Base-by-base conservation (phyloP, 768 basidiomycete genomes). In the Phanerochaete sordida region DNA sequence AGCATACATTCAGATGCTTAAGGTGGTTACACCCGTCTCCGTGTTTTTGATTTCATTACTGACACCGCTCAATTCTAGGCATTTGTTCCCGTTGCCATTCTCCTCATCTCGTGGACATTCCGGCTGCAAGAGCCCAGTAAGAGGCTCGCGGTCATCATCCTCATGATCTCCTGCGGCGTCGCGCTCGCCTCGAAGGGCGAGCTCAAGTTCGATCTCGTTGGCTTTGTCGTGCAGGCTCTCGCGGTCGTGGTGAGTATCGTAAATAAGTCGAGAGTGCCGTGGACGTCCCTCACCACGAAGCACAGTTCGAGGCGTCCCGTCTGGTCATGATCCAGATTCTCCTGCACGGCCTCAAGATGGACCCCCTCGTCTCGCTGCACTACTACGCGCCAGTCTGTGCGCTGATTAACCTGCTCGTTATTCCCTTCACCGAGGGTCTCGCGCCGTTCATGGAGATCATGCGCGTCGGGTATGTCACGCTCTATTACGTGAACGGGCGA, bases 361-460 rank as follows among this genome's bases (percentile, higher is more conserved):
- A 97, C 69, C 96, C 96, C 0, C 83, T 98, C 6, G 91, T 94
- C 23, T 97, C 95, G 6, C 75, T 98, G 54, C 92, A 98, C 77
- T 98, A 96, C 77, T 97, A 95, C 70, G 95, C 95, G 11, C 95
- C 95, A 15, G 92, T 98, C 54, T 98, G 96, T 72, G 94, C 96
- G 0, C 72, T 79, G 61, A 91, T 98, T 77, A 98, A 97, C 73
- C 82, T 93, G 24, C 70, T 84, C 56, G 79, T 96, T 63, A 74
- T 98, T 21, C 94, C 95, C 7, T 92, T 98, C 77, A 95, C 93
- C 0, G 96, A 98, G 73, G 94, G 96, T 1, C 74, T 91, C 13
- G 89, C 81, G 8, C 96, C 96, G 0, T 93, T 98, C 78, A 83
- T 84, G 64, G 88, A 85, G 49, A 74, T 93, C 46, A 74, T 76